phyloP scores from a whole-genome alignment of 306 rosid genomes.

The Vigna radiata region DNA sequence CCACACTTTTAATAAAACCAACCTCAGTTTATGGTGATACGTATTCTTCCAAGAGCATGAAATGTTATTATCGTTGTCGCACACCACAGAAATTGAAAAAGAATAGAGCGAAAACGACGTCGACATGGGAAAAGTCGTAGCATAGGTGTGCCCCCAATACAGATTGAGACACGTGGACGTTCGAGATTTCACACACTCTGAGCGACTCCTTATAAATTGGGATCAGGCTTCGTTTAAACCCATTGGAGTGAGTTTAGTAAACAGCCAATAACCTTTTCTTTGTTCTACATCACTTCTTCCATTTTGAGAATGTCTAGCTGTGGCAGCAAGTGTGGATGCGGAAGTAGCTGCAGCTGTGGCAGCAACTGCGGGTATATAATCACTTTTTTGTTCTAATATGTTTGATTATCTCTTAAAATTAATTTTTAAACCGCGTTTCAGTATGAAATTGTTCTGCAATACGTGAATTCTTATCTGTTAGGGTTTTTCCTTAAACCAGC shows the following conservation, averaged over 20 bases:
- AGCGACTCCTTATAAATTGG: background rate
- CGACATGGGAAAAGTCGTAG: background rate
- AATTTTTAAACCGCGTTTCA: background rate
- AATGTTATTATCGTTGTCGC: background rate
- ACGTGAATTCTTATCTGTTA: no score
- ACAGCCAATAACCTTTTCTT: background rate
- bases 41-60: background rate
- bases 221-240: background rate
- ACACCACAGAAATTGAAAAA: background rate
- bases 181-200: background rate
- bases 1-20: background rate
- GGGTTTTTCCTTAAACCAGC: no score
- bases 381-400: background rate
- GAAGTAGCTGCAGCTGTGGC: background rate
- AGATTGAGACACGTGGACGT: slow-evolving; percentile 29
- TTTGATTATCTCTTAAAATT: background rate
- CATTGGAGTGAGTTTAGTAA: background rate
- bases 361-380: background rate
- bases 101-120: background rate
- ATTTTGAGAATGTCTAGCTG: slow-evolving; percentile 53
- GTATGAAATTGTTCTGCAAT: background rate
- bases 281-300: background rate
- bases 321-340: slow-evolving; percentile 49
- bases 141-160: no score
- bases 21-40: background rate